Evolutionary conservation across 805 yeast genomes (phyloP), one percentile per base, ranked within the genome.

Genomic region (Kodamaea kaohsiungensis): DNA sequence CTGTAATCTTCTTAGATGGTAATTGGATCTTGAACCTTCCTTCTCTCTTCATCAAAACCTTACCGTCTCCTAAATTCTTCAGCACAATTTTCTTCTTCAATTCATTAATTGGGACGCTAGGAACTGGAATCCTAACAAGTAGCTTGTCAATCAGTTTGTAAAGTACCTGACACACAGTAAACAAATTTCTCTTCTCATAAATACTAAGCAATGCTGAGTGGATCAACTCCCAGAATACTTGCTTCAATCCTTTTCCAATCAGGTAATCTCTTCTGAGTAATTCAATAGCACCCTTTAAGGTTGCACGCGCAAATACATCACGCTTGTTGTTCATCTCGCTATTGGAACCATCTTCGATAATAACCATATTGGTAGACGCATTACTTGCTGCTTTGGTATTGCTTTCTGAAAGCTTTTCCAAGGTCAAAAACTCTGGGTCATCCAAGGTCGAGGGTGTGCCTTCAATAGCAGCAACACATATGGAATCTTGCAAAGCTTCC

Each of bases 381-480:
- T 66, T 56, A 35, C 48, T 43, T 1, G 53, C 49, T 37, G 53
- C 50, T 49, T 60, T 65, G 1, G 71, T 61, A 53, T 58, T 55
- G 6, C 51, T 18, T 27, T 63, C 70, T 2, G 62, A 52, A 8
- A 62, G 48, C 46, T 67, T 69, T 50, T 73, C 66, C 42, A 72
- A 58, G 2, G 76, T 68, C 13, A 71, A 69, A 61, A 87, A 78
- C 60, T 88, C 95, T 38, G 83, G 84, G 64, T 87, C 91, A 57
- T 87, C 89, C 16, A 85, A 65, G 13, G 76, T 75, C 1, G 83
- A 78, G 1, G 83, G 78, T 1, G 79, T 79, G 0, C 92, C 91
- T 46, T 81, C 75, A 8, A 85, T 68, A 0, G 93, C 96, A 7
- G 90, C 84, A 45, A 76, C 69, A 30, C 95, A 87, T 7, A 93